Percentiles rank a stretch among this genome's conserved stretches.
phyloP scores from a whole-genome alignment of 2,329 filamentous ascomycete species.

The Fusarium miscanthi region DNA sequence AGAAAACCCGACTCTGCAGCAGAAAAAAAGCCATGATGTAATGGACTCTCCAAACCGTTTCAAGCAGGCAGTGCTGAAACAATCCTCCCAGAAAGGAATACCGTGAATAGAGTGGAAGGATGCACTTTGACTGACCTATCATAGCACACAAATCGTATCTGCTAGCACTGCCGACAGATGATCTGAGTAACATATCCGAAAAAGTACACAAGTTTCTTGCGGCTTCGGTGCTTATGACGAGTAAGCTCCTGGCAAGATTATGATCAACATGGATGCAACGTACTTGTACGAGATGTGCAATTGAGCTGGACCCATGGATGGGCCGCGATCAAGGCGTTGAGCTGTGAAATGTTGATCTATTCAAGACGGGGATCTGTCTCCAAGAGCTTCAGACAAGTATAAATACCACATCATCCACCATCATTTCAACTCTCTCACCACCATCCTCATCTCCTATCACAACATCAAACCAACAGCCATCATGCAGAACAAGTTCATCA shows the following conservation, averaged over 20 bases:
- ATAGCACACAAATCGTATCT: not conserved
- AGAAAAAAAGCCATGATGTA: conserved; percentile 3
- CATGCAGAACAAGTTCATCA: conserved; percentile 33
- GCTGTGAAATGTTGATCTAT: not conserved
- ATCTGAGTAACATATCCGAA: not conserved
- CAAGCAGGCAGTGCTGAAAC: not conserved
- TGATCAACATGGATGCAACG: conserved; percentile 6
- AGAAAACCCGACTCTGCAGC: not conserved
- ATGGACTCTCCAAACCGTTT: not conserved
- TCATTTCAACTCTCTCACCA: not conserved
- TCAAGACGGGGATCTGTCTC: not conserved
- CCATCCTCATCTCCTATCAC: not conserved
- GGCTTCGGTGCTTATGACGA: not conserved
- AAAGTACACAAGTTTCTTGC: not conserved
- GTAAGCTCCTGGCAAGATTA: not conserved
- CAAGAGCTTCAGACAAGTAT: not conserved
- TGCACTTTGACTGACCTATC: not conserved
- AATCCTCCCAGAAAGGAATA: not conserved
- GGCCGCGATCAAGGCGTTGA: not conserved
- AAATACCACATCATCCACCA: not conserved
- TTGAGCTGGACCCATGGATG: not conserved
- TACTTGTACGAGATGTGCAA: not conserved
- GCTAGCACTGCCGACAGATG: not conserved
- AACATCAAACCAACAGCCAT: not conserved
- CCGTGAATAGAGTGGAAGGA: not conserved